Evolutionary conservation across 306 rosid species (phyloP).

Genomic region (Vigna hirtella): DNA sequence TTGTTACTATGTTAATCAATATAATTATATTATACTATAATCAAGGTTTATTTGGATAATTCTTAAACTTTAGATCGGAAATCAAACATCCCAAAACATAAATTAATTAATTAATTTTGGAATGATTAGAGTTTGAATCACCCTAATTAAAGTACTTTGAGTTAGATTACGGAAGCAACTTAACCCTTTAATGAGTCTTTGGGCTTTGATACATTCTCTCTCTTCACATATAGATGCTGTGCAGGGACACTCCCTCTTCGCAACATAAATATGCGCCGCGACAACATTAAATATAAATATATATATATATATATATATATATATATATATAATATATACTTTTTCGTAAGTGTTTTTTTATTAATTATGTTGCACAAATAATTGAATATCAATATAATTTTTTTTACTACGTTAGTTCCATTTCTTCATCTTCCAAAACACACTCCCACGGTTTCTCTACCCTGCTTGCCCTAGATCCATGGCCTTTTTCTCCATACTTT

Average conservation of each 20-base stretch:
- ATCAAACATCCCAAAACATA: too few relatives aligned
- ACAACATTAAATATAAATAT: constrained; percentile 44
- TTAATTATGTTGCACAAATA: constrained; percentile 4
- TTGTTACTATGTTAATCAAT: too few relatives aligned
- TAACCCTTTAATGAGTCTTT: background rate
- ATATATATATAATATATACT: too few relatives aligned
- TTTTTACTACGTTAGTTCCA: constrained; percentile 29
- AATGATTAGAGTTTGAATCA: too few relatives aligned
- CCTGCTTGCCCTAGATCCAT: constrained; percentile 83
- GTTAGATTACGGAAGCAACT: too few relatives aligned
- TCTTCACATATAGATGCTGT: constrained; percentile 51
- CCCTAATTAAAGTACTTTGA: too few relatives aligned
- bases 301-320: too few relatives aligned
- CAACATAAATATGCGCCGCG: constrained; percentile 63
- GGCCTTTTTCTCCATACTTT: constrained; percentile 56
- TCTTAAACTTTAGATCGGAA: too few relatives aligned
- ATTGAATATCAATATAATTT: constrained; percentile 6
- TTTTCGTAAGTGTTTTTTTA: background rate
- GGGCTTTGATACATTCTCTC: constrained; percentile 32
- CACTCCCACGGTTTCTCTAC: constrained; percentile 47
- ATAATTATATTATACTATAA: too few relatives aligned
- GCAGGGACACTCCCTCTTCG: constrained; percentile 52
- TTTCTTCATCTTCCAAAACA: constrained; percentile 53
- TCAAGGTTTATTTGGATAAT: too few relatives aligned
- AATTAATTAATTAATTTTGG: too few relatives aligned